phyloP scores from a whole-genome alignment of 1,284 basidiomycete species.

The Moesziomyces sp. region DNA sequence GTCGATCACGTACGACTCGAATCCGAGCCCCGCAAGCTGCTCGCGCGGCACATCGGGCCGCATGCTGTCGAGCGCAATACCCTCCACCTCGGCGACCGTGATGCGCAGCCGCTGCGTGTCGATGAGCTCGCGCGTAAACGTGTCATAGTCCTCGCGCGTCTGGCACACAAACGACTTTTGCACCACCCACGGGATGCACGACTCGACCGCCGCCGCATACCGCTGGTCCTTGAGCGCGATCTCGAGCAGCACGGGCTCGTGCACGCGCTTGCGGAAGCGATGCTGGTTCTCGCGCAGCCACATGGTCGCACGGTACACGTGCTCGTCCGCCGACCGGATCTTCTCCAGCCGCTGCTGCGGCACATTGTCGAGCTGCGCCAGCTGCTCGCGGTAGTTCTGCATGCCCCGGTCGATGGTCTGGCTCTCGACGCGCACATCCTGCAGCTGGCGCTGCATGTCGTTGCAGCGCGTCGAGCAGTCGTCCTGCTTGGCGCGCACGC shows the following conservation, averaged over 20 bases:
- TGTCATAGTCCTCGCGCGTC: slow-evolving; percentile 82
- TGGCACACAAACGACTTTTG: slow-evolving; percentile 87
- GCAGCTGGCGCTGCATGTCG: slow-evolving; percentile 33
- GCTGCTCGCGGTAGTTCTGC: slow-evolving; percentile 23
- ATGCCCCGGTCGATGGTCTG: slow-evolving; percentile 21
- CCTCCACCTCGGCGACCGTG: slow-evolving; percentile 65
- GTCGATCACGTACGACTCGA: slow-evolving; percentile 86
- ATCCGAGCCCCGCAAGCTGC: slow-evolving; percentile 76
- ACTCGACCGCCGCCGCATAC: slow-evolving; percentile 80
- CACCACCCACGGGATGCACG: slow-evolving; percentile 73
- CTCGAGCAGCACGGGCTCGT: slow-evolving; percentile 81
- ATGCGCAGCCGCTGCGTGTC: slow-evolving; percentile 71
- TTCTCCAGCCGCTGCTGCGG: slow-evolving; percentile 53
- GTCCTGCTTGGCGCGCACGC: slow-evolving; percentile 22
- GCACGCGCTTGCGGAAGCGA: slow-evolving; percentile 81
- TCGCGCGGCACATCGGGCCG: slow-evolving; percentile 38
- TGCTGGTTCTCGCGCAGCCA: slow-evolving; percentile 81
- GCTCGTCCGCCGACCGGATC: slow-evolving; percentile 71
- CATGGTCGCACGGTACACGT: slow-evolving; percentile 76
- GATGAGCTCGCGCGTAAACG: slow-evolving; percentile 72
- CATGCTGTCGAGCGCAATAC: slow-evolving; percentile 30
- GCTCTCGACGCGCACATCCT: slow-evolving; percentile 36
- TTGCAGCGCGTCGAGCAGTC: slow-evolving; percentile 31
- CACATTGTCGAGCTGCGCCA: slow-evolving; percentile 53
- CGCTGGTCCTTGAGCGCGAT: slow-evolving; percentile 76